Conservation (phyloP, 1,139 yeast species). For the Debaryomyces robertsiae region DNA sequence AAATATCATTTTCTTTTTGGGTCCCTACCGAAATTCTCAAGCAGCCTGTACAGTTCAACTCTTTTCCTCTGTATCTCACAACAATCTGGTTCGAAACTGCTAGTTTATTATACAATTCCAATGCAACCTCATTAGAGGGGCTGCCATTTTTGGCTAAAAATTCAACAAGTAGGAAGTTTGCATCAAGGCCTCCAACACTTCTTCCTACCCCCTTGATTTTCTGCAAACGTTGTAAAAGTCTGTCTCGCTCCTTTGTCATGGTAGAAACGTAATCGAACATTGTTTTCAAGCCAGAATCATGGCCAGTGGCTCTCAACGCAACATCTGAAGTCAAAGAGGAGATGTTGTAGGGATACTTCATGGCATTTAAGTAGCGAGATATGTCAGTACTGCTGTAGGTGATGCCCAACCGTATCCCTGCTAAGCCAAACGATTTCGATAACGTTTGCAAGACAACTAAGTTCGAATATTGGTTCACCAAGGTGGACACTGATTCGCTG, state of each 20-base stretch:
- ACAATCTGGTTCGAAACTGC: conserved; percentile 80
- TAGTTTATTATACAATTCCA: conserved; percentile 60
- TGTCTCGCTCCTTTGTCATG: conserved; percentile 57
- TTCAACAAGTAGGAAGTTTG: conserved; percentile 80
- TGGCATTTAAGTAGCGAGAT: conserved; percentile 71
- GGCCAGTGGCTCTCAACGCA: conserved; percentile 71
- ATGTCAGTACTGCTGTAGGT: conserved; percentile 66
- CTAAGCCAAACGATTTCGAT: conserved; percentile 93
- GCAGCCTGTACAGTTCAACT: conserved; percentile 85
- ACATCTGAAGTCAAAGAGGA: conserved; percentile 78
- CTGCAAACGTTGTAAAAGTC: conserved; percentile 55
- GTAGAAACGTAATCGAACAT: conserved; percentile 59
- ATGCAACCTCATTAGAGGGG: conserved; percentile 74
- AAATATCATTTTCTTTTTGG: conserved; percentile 60
- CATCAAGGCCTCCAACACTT: conserved; percentile 83
- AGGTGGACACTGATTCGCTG: conserved; percentile 69
- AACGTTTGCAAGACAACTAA: conserved; percentile 88
- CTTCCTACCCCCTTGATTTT: conserved; percentile 64
- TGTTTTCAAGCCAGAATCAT: conserved; percentile 50
- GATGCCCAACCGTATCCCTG: conserved; percentile 88
- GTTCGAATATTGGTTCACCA: conserved; percentile 81
- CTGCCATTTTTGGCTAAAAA: conserved; percentile 60
- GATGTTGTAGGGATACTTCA: conserved; percentile 96
- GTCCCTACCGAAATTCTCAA: conserved; percentile 89
- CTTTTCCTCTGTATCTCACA: conserved; percentile 87